These are phyloP conservation scores for Claviceps sp. DNA, from an alignment of 2,329 filamentous ascomycete genomes.

Conservation along the genomic window DNA sequence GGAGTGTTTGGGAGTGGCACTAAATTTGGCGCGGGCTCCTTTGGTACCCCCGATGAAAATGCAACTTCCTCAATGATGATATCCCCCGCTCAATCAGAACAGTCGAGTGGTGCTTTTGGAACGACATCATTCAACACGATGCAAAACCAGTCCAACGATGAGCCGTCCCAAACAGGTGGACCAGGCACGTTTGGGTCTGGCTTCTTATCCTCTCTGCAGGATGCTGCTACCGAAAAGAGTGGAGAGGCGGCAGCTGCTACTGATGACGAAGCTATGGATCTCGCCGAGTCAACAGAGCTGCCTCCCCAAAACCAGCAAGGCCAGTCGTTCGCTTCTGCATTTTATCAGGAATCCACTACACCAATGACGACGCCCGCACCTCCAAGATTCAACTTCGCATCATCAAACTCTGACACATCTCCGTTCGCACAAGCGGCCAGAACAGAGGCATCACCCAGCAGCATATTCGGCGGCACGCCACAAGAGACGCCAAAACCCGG, in stretches of 20 bases:
- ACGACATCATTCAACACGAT: slow-evolving; percentile 50
- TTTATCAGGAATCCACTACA: slow-evolving; percentile 27
- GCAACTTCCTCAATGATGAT: slow-evolving; percentile 13
- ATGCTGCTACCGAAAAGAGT: slow-evolving; percentile 28
- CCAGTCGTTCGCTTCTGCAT: slow-evolving; percentile 15
- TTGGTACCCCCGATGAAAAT: slow-evolving; percentile 14
- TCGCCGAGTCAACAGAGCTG: slow-evolving; percentile 19
- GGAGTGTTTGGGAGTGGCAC: slow-evolving; percentile 24
- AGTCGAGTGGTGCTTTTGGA: slow-evolving; percentile 26
- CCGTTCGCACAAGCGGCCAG: slow-evolving; percentile 23
- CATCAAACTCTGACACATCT: slow-evolving; percentile 19
- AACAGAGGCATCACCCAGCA: slow-evolving; percentile 11
- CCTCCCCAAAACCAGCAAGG: slow-evolving; percentile 25
- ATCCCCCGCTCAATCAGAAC: slow-evolving; percentile 16
- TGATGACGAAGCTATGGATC: slow-evolving; percentile 43
- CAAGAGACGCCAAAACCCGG: slow-evolving; percentile 15
- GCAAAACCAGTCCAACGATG: slow-evolving; percentile 44
- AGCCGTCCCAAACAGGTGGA: slow-evolving; percentile 26
- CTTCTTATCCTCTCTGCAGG: slow-evolving; percentile 21
- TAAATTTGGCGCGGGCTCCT: slow-evolving; percentile 23
- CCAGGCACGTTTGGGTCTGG: slow-evolving; percentile 45
- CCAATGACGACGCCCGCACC: slow-evolving; percentile 40
- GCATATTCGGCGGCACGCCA: slow-evolving; percentile 17
- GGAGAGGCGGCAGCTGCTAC: slow-evolving; percentile 19
- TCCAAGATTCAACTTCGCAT: slow-evolving; percentile 29